phyloP scores from a whole-genome alignment of 768 basidiomycete species.

The Suillus variegatus region DNA sequence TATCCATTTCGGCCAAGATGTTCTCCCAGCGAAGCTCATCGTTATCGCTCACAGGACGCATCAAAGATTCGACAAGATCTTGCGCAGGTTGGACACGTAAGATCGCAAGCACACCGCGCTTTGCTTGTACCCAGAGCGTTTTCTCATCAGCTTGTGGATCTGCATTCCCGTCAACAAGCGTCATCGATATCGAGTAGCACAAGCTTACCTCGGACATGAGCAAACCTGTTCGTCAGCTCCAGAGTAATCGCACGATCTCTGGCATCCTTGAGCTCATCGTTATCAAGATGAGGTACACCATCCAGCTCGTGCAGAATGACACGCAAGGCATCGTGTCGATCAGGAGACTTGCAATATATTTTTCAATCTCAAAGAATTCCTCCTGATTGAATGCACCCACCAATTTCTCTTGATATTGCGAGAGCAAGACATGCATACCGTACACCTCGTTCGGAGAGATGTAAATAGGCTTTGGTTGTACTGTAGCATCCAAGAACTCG shows the following conservation, averaged over 20 bases:
- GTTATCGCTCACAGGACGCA: constrained; percentile 80
- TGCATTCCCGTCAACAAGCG: constrained; percentile 32
- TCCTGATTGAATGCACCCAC: constrained; percentile 45
- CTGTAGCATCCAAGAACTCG: constrained; percentile 93
- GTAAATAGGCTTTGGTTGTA: constrained; percentile 92
- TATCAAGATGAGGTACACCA: constrained; percentile 82
- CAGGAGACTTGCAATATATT: constrained; percentile 52
- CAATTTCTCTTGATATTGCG: constrained; percentile 69
- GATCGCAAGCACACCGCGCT: constrained; percentile 91
- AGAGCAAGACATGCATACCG: constrained; percentile 77
- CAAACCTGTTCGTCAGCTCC: constrained; percentile 89
- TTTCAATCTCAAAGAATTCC: constrained; percentile 10
- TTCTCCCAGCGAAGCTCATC: constrained; percentile 87
- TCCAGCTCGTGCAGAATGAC: constrained; percentile 83
- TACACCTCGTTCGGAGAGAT: constrained; percentile 98
- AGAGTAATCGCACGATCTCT: constrained; percentile 86
- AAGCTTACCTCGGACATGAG: constrained; percentile 71
- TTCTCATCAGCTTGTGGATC: constrained; percentile 93
- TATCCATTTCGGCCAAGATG: constrained; percentile 80
- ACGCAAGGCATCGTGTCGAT: constrained; percentile 71
- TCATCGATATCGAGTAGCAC: background rate
- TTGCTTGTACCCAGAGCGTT: constrained; percentile 94
- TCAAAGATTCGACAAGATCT: constrained; percentile 87
- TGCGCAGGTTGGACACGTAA: constrained; percentile 93
- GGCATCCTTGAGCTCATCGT: constrained; percentile 82